Conservation (phyloP, 2,329 filamentous ascomycete species). For the Samsoniella hepiali region DNA sequence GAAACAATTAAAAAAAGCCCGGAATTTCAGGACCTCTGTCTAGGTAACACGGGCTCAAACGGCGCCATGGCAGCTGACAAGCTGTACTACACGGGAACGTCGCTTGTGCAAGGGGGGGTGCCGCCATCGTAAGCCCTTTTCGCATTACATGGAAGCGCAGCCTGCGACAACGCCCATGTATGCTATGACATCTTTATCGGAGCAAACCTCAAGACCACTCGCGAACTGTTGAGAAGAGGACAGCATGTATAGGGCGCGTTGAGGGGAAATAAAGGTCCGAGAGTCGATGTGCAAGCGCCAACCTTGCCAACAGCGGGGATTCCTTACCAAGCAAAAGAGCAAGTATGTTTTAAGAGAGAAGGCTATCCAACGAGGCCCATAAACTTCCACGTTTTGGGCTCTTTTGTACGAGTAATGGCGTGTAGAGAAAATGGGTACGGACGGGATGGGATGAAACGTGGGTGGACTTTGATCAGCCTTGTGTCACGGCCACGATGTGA, state of each 20-base stretch:
- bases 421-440: background rate
- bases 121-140: background rate
- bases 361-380: background rate
- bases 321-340: background rate
- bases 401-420: background rate
- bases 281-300: background rate
- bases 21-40: background rate
- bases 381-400: background rate
- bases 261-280: background rate
- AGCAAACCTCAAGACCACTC: too few species aligned
- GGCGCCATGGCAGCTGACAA: background rate
- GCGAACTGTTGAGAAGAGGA: background rate
- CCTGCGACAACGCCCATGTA: conserved; percentile 1
- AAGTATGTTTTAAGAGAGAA: background rate
- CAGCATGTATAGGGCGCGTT: too few species aligned
- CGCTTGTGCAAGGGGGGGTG: background rate
- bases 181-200: conserved; percentile 1
- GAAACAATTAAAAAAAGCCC: too few species aligned
- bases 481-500: background rate
- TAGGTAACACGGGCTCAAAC: background rate
- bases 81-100: background rate
- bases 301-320: background rate
- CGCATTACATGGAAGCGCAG: background rate
- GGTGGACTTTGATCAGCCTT: background rate
- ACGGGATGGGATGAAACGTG: conserved; percentile 1